Evolutionary conservation across 2,329 filamentous ascomycete species (phyloP).

Genomic region (Sphaerulina musiva): DNA sequence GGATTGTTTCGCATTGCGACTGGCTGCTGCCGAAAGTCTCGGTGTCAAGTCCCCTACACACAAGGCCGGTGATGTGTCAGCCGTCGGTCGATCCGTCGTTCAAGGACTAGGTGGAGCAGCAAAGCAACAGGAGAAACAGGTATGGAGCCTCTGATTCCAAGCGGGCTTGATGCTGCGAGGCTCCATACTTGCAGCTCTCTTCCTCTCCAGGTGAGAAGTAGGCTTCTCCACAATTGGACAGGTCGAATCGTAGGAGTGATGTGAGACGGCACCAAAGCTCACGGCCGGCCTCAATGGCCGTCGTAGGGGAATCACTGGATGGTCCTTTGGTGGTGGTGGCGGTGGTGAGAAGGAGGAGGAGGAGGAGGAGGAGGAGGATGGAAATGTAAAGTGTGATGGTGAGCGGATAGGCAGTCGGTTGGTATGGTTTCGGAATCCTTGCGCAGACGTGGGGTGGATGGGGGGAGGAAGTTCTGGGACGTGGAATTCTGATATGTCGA

Average conservation of each 20-base stretch:
- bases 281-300: slow-evolving; percentile 18
- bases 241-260: slow-evolving; percentile 17
- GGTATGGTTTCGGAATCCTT: slow-evolving; percentile 23
- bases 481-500: slow-evolving; percentile 8
- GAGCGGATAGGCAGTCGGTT: slow-evolving; percentile 2
- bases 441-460: slow-evolving; percentile 9
- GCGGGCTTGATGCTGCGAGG: neutral
- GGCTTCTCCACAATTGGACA: neutral
- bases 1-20: too few species aligned
- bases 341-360: too few species aligned
- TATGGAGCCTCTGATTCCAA: neutral
- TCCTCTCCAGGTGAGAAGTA: neutral
- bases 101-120: neutral
- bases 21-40: too few species aligned
- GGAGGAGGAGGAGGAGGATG: neutral
- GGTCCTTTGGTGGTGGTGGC: neutral
- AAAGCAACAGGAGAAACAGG: slow-evolving; percentile 1
- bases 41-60: too few species aligned
- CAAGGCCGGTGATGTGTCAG: too few species aligned
- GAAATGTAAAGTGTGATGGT: neutral
- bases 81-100: too few species aligned
- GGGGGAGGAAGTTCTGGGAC: slow-evolving; percentile 4
- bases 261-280: slow-evolving; percentile 16
- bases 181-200: neutral
- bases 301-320: slow-evolving; percentile 14